These are phyloP conservation scores for Suillus paluster DNA, from an alignment of 768 basidiomycete genomes.

Conservation along the genomic window DNA sequence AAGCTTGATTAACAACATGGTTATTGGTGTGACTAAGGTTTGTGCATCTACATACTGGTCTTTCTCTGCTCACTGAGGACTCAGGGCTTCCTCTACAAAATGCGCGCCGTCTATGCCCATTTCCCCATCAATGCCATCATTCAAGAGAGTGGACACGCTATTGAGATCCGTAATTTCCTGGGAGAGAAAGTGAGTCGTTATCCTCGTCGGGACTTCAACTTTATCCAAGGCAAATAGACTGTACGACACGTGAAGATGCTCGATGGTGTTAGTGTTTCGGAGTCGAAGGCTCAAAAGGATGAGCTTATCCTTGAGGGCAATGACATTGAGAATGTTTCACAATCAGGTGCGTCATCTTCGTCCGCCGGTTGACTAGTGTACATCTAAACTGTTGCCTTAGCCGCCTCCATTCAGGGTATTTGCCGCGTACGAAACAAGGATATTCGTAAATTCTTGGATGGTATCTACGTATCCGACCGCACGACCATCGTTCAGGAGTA, in stretches of 20 bases:
- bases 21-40: conserved; percentile 95
- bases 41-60: conserved; percentile 12
- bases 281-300: conserved; percentile 93
- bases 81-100: conserved; percentile 99
- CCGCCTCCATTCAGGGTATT: conserved; percentile 95
- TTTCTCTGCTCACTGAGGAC: conserved; percentile 10
- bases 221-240: conserved; percentile 51
- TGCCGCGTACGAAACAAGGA: conserved; percentile 99
- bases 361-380: background rate
- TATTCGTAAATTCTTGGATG: conserved; percentile 98
- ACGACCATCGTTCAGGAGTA: conserved; percentile 58
- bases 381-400: conserved; percentile 41
- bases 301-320: conserved; percentile 94
- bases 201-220: background rate
- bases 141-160: conserved; percentile 65
- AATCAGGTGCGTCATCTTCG: conserved; percentile 67
- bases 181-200: conserved; percentile 80
- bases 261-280: conserved; percentile 78
- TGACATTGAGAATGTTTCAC: conserved; percentile 96
- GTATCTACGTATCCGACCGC: conserved; percentile 89
- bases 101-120: conserved; percentile 99
- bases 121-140: conserved; percentile 99
- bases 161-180: conserved; percentile 95
- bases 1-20: conserved; percentile 96
- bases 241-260: conserved; percentile 94